These are phyloP conservation scores for Hymenoscyphus linearis DNA, from an alignment of 2,329 filamentous ascomycete species.

Conservation along the genomic window DNA sequence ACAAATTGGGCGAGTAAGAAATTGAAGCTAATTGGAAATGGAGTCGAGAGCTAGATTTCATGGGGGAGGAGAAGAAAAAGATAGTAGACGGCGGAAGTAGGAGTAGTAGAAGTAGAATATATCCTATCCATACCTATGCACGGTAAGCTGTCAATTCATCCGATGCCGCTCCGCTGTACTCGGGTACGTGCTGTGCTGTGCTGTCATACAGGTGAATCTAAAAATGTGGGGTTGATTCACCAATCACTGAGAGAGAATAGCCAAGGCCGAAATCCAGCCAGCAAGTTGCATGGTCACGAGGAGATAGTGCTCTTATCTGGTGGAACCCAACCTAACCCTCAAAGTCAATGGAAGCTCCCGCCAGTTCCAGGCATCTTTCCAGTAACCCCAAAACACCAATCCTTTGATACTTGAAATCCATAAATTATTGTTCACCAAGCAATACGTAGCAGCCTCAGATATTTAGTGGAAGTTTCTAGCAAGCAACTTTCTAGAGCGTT, in stretches of 20 bases:
- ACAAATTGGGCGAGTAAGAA: not conserved
- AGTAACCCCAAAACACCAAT: not conserved
- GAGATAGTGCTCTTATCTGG: not conserved
- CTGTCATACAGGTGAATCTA: not conserved
- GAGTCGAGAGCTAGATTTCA: not conserved
- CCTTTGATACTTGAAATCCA: not conserved
- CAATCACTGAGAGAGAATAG: not conserved
- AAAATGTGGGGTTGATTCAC: not conserved
- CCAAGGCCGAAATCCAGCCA: too few relatives aligned
- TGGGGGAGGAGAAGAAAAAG: not conserved
- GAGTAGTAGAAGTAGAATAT: not conserved
- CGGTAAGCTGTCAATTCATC: not conserved
- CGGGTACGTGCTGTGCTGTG: too few relatives aligned
- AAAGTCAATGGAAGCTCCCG: not conserved
- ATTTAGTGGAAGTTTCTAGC: not conserved
- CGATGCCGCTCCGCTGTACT: not conserved
- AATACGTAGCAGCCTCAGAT: not conserved
- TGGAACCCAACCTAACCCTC: not conserved
- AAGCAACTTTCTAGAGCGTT: not conserved
- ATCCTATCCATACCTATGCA: too few relatives aligned
- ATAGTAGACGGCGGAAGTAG: not conserved
- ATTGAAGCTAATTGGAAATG: not conserved
- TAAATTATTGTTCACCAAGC: not conserved
- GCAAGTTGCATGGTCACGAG: not conserved
- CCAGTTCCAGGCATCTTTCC: not conserved